Percentiles rank a stretch among this genome's conserved stretches.
These are phyloP conservation scores for Pichia nanzhaoensis DNA, from an alignment of 805 yeast genomes.

Conservation along the genomic window DNA sequence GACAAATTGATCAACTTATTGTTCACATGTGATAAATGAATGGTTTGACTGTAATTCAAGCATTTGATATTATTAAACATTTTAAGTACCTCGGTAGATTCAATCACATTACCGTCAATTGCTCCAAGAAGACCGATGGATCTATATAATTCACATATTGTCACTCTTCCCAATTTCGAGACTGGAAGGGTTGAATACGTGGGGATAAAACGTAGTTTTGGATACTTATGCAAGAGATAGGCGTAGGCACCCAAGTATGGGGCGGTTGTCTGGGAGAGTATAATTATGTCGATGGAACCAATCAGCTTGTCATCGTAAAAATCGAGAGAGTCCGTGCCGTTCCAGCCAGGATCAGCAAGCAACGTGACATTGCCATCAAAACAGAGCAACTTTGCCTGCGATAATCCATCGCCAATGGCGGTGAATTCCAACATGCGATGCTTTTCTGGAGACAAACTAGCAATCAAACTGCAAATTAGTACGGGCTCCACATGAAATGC, in stretches of 20 bases:
- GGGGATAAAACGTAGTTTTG: conserved; percentile 57
- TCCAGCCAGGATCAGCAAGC: conserved; percentile 74
- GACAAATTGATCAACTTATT: conserved; percentile 58
- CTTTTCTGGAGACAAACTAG: too few species aligned
- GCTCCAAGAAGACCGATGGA: conserved; percentile 74
- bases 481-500: too few species aligned
- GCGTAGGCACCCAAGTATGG: conserved; percentile 78
- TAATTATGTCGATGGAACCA: conserved; percentile 50
- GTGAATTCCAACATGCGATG: conserved; percentile 21
- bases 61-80: conserved; percentile 66
- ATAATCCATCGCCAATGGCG: conserved; percentile 16
- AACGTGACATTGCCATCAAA: conserved; percentile 51
- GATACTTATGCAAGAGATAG: conserved; percentile 51
- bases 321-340: conserved; percentile 32
- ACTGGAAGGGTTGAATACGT: conserved; percentile 90
- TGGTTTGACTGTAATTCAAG: conserved; percentile 74
- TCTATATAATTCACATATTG: conserved; percentile 79
- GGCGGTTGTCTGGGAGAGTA: conserved; percentile 82
- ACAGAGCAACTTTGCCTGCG: conserved; percentile 37
- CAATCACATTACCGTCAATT: conserved; percentile 45
- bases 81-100: conserved; percentile 68
- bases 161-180: conserved; percentile 73
- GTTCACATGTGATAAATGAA: conserved; percentile 28
- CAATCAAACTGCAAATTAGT: too few species aligned
- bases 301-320: conserved; percentile 12